Conservation (phyloP, 306 rosid genomes). For the Dalbergia oliveri region DNA sequence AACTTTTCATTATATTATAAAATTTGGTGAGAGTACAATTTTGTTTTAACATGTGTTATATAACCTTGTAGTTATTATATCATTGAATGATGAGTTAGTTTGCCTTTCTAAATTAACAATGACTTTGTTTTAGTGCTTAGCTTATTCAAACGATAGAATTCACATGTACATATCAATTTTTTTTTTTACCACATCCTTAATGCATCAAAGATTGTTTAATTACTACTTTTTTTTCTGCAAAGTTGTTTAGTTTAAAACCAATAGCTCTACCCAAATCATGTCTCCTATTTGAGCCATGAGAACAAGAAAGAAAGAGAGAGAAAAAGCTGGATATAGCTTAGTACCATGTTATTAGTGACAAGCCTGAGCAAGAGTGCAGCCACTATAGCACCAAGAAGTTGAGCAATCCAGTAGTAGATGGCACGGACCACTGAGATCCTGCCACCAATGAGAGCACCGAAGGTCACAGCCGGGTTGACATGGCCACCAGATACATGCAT, state of each 20-base stretch:
- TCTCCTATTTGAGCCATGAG: not conserved
- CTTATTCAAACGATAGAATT: not conserved
- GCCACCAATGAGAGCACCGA: constrained; percentile 87
- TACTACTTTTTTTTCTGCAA: no score
- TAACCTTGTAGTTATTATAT: not conserved
- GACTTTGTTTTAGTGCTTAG: not conserved
- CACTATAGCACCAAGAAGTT: constrained; percentile 77
- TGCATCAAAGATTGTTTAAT: not conserved
- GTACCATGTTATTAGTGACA: constrained; percentile 83
- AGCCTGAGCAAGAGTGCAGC: constrained; percentile 87
- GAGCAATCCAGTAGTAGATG: constrained; percentile 88
- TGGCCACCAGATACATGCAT: constrained; percentile 91
- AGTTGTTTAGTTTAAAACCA: no score
- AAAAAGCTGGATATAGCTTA: not conserved
- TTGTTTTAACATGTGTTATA: not conserved
- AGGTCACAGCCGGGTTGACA: constrained; percentile 92
- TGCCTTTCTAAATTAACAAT: no score
- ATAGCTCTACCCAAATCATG: no score
- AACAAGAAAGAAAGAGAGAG: not conserved
- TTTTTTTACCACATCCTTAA: not conserved
- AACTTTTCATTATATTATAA: not conserved
- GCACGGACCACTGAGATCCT: constrained; percentile 85
- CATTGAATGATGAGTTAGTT: no score
- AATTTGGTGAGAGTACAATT: not conserved
- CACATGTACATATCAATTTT: not conserved